Base-by-base conservation (phyloP, 495 filamentous ascomycete genomes). In the Penicillium samsonianum region DNA sequence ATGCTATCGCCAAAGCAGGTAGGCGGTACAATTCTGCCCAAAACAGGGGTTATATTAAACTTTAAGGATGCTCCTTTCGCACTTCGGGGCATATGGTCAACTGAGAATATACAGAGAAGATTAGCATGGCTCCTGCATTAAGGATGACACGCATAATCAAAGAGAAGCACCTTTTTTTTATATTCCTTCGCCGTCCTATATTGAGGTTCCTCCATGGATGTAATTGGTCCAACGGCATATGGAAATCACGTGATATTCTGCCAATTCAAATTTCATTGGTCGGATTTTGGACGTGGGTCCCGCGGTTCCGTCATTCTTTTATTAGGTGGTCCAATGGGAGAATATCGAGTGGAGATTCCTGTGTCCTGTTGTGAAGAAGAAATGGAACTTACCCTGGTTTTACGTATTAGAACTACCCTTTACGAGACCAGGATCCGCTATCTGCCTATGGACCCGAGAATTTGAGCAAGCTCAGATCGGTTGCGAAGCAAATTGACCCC, bases 101-200 rank as follows among this genome's bases (percentile, higher is more conserved):
- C 85, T 85, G 81, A 81, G 86, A 84, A 81, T 81, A 87, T 85
- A 85, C 83, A 90, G 86, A 92, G 88, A 92, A 91, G 87, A 92
- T 92, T 96, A 96, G 91, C 92, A 96, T 96, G 90, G 92, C 92
- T 92, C 92, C 92, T 97, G 92, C 91, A 96, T 91, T 95, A 96
- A 96, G 91, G 91, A 96, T 94, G 91, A 96, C 90, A 94, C 90
- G 90, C 90, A 91, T 82, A 89, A 91, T 90, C 89, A 92, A 91
- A 92, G 90, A 92, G 89, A 90, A 87, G 87, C 88, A 80, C 72
- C n/a, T n/a, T n/a, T n/a, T n/a, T n/a, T n/a, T n/a, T n/a, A n/a
- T n/a, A n/a, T n/a, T n/a, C n/a, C n/a, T n/a, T n/a, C n/a, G n/a
- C n/a, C n/a, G n/a, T n/a, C n/a, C n/a, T n/a, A n/a, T n/a, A n/a